Percentiles rank a stretch among this genome's conserved stretches.
phyloP scores from a whole-genome alignment of 2,329 filamentous ascomycete species.

The Fusarium sp. region DNA sequence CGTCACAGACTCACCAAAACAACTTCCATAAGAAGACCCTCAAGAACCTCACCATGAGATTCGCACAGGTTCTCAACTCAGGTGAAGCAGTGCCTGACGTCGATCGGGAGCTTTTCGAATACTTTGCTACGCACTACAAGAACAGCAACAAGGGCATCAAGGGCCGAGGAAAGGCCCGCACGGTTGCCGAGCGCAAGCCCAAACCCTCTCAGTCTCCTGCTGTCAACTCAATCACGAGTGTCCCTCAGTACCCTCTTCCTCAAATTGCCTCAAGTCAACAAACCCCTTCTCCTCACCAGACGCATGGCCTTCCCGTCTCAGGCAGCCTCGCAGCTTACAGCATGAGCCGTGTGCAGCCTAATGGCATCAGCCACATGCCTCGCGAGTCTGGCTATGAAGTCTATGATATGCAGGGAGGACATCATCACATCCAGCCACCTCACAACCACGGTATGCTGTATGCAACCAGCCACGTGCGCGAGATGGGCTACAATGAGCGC shows the following conservation, averaged over 20 bases:
- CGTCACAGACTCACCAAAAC: conserved; percentile 83
- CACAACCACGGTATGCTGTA: conserved; percentile 53
- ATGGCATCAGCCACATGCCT: conserved; percentile 44
- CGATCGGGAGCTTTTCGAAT: conserved; percentile 83
- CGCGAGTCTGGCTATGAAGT: conserved; percentile 56
- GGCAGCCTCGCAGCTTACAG: conserved; percentile 49
- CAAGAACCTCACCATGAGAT: conserved; percentile 74
- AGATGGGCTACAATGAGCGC: conserved; percentile 57
- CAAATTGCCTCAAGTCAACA: conserved; percentile 43
- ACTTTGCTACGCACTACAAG: conserved; percentile 91
- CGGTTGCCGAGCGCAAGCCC: conserved; percentile 59
- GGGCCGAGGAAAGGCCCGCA: conserved; percentile 87
- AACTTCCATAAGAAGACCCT: conserved; percentile 87
- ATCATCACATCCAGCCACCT: conserved; percentile 37
- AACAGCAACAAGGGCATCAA: conserved; percentile 99
- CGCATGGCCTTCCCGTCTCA: conserved; percentile 46
- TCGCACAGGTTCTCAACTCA: conserved; percentile 70
- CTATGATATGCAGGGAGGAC: conserved; percentile 59
- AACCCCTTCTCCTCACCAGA: conserved; percentile 30
- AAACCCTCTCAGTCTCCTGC: conserved; percentile 46
- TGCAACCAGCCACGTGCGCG: conserved; percentile 56
- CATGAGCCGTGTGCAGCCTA: conserved; percentile 45
- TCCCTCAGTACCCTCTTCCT: conserved; percentile 43
- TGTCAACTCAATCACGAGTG: conserved; percentile 18
- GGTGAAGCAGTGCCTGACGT: conserved; percentile 65